Evolutionary conservation across 768 basidiomycete species (phyloP), one percentile per base, ranked within the genome.

Genomic region (Tubosaeta sp.): DNA sequence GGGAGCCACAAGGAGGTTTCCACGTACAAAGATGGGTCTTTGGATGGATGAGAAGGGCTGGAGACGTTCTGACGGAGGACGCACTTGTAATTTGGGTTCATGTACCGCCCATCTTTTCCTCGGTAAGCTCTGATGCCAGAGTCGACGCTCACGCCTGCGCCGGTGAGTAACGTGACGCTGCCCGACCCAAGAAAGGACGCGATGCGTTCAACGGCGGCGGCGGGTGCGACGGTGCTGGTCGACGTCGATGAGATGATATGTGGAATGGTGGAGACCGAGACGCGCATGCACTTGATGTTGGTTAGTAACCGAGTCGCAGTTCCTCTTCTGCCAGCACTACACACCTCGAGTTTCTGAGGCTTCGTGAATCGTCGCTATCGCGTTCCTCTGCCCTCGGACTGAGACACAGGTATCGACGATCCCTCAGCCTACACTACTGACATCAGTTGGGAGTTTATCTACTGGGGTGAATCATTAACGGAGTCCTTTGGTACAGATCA

Each of bases 41-140:
- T 83, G 40, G 43, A 14, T 25, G 19, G 45, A 49, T 18, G 34
- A 49, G 38, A 46, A 51, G 38, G 31, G 9, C 11, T 14, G 19
- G 25, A 29, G 9, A 7, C 12, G 2, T 21, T 7, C 6, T n/a
- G 22, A 16, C 2, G 29, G 19, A 21, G 0, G 48, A 59, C 80
- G 58, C 60, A 90, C 88, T 83, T 86, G 74, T 89, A 91, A 67
- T 91, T 86, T n/a, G 87, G 89, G 61, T 92, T 90, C 81, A 89
- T 82, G 68, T 92, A 92, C 56, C 85, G 74, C 14, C 94, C 94
- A 62, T 94, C 89, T 54, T 64, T 66, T 1, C 94, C 94, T 51
- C 94, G 75, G 69, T 97, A 96, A n/a, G 94, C 93, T 57, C 91
- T 76, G 53, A 98, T 95, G 40, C 95, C 95, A 24, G 88, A 91